phyloP scores from a whole-genome alignment of 352 stramenopile species.

The Globisporangium sylvaticum region DNA sequence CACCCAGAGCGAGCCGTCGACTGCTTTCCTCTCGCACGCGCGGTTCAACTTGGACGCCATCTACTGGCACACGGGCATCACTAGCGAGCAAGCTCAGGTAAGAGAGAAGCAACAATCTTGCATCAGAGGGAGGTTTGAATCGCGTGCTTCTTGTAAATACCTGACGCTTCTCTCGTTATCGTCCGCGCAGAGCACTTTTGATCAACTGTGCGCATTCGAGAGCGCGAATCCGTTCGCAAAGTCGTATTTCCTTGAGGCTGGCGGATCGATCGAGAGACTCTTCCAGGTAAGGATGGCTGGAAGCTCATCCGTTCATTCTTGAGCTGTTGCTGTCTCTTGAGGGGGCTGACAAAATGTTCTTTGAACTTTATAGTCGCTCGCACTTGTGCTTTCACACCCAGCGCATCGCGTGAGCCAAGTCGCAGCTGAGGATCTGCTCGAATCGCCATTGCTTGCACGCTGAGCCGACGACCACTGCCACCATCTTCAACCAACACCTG shows the following conservation, averaged over 20 bases:
- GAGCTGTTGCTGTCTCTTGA: constrained; percentile 4
- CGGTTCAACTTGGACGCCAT: constrained; percentile 38
- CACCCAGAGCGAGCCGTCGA: constrained; percentile 8
- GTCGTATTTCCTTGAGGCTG: constrained; percentile 48
- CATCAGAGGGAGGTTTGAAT: background rate
- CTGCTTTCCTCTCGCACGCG: constrained; percentile 27
- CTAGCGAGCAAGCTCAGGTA: constrained; percentile 35
- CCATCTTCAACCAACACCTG: background rate
- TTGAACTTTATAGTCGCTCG: constrained; percentile 27
- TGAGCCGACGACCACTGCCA: background rate
- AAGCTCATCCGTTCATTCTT: background rate
- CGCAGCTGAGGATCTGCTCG: constrained; percentile 38
- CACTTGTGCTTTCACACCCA: constrained; percentile 40
- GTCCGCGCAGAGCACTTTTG: constrained; percentile 22
- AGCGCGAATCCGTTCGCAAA: constrained; percentile 38
- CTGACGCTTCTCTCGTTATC: background rate
- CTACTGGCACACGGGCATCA: constrained; percentile 41
- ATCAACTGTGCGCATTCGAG: constrained; percentile 45
- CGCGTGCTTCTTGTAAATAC: background rate
- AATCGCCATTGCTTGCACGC: constrained; percentile 14
- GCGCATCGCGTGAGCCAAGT: constrained; percentile 45
- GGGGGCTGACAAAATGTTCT: background rate
- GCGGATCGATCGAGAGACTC: constrained; percentile 44
- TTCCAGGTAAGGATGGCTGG: constrained; percentile 39
- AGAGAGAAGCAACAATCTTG: background rate